phyloP scores from a whole-genome alignment of 2,329 filamentous ascomycete genomes.

The Colletotrichum sp. region DNA sequence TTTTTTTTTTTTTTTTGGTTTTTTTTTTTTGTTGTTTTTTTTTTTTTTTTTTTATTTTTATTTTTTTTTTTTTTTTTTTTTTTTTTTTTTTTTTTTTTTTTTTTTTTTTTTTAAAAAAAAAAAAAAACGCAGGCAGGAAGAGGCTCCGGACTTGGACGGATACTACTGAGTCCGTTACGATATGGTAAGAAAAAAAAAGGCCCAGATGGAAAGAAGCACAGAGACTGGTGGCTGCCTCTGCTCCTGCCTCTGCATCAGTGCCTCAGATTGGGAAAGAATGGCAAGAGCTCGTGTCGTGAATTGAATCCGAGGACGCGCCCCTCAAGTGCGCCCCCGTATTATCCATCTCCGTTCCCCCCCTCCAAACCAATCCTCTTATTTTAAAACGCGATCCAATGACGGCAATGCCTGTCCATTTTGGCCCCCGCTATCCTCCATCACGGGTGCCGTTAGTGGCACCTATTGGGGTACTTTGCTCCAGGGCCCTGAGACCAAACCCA shows the following conservation, averaged over 20 bases:
- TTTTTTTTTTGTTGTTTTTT: no score
- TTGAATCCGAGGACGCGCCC: neutral
- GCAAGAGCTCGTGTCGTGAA: neutral
- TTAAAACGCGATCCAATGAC: slow-evolving; percentile 16
- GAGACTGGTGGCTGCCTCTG: neutral
- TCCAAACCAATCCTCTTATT: slow-evolving; percentile 17
- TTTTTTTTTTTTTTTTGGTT: no score
- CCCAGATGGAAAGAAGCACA: neutral
- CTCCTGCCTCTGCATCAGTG: neutral
- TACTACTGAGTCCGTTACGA: neutral
- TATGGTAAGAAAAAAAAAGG: neutral
- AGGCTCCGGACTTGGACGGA: neutral
- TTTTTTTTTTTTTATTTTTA: no score
- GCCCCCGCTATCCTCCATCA: neutral
- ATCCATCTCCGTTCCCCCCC: neutral
- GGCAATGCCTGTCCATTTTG: slow-evolving; percentile 5
- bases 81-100: no score
- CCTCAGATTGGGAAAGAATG: neutral
- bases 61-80: no score
- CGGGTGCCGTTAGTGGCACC: neutral
- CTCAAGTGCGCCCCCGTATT: neutral
- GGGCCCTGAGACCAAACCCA: slow-evolving; percentile 3
- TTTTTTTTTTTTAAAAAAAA: no score
- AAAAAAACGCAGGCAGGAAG: neutral
- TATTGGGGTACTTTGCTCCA: neutral